Evolutionary conservation across 306 rosid genomes (phyloP).

Genomic region (Canavalia gladiata): DNA sequence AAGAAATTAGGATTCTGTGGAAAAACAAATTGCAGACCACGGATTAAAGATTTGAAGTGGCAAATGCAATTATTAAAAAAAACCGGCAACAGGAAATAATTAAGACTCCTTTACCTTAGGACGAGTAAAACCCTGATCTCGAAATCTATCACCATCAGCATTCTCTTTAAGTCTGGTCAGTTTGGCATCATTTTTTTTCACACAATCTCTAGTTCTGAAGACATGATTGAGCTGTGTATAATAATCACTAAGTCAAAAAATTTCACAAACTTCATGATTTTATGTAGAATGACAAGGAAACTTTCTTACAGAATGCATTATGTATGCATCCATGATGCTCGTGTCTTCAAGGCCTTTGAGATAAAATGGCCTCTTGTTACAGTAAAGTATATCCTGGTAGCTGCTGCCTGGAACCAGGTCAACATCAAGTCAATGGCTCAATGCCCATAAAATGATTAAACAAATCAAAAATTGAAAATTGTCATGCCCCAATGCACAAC

Average conservation of each 20-base stretch:
- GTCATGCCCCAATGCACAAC: not conserved
- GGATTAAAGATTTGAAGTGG: conserved; percentile 13
- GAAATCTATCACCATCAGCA: conserved; percentile 63
- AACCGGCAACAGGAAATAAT: conserved; percentile 19
- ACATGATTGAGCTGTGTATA: conserved; percentile 87
- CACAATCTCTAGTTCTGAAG: conserved; percentile 76
- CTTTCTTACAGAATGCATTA: conserved; percentile 81
- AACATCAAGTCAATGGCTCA: conserved; percentile 32
- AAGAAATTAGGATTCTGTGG: not conserved
- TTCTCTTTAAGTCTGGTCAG: conserved; percentile 61
- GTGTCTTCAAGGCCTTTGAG: conserved; percentile 76
- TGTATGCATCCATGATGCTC: conserved; percentile 79
- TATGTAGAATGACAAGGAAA: conserved; percentile 41
- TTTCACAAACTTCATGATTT: conserved; percentile 6
- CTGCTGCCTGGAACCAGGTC: conserved; percentile 72
- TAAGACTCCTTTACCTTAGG: conserved; percentile 80
- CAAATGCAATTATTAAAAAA: conserved; percentile 23
- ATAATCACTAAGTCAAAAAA: conserved; percentile 40
- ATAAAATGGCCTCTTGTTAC: conserved; percentile 93
- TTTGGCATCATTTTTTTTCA: conserved; percentile 78
- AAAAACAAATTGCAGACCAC: conserved; percentile 4
- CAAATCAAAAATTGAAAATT: conserved; percentile 28
- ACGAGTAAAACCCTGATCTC: conserved; percentile 95
- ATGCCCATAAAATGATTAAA: conserved; percentile 24
- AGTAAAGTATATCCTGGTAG: conserved; percentile 78